Evolutionary conservation across 169 alveolate genomes (phyloP).

Genomic region (Eimeria necatrix): DNA sequence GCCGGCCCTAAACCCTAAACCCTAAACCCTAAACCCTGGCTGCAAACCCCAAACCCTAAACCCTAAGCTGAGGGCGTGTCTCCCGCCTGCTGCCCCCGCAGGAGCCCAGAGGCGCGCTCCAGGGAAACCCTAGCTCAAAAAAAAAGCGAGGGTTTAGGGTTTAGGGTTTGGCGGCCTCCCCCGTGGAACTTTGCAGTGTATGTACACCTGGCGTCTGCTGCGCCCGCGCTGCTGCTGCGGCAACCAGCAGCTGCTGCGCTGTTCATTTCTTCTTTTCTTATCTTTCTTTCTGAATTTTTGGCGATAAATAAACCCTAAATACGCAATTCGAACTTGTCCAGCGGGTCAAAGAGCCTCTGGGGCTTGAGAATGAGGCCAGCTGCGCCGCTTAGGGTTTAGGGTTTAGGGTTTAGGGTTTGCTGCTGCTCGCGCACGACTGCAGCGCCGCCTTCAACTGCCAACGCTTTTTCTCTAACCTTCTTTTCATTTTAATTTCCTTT

Average conservation of each 20-base stretch:
- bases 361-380: too few species aligned
- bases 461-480: too few species aligned
- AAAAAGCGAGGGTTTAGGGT: not conserved
- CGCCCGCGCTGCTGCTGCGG: too few species aligned
- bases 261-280: not conserved
- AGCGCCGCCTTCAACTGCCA: too few species aligned
- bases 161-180: not conserved
- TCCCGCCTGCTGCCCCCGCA: not conserved
- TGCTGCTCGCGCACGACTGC: too few species aligned
- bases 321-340: too few species aligned
- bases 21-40: conserved; percentile 49
- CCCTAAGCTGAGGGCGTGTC: not conserved
- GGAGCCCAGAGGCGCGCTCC: not conserved
- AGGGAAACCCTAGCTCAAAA: not conserved
- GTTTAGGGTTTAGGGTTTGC: too few species aligned
- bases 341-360: too few species aligned
- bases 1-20: not conserved
- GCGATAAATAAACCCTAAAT: not conserved
- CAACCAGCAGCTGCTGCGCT: not conserved
- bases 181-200: not conserved
- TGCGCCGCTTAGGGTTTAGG: too few species aligned
- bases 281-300: not conserved
- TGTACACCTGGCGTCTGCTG: conserved; percentile 18
- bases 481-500: too few species aligned
- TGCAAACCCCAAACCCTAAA: too few species aligned